phyloP scores from a whole-genome alignment of 176 grass and related monocot species.

The Zoysia japonica region DNA sequence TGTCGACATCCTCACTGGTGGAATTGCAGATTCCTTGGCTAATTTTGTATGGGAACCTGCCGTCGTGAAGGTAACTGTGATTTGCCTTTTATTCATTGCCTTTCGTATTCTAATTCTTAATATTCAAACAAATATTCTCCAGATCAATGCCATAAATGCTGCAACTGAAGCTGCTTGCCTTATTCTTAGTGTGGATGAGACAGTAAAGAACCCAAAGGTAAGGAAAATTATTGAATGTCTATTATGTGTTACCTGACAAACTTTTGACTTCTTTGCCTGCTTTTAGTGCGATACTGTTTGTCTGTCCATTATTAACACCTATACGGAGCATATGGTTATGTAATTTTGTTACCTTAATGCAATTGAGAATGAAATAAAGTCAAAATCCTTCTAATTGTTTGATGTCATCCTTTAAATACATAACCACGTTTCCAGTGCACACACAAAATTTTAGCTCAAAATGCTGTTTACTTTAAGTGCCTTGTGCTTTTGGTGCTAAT shows the following conservation, averaged over 20 bases:
- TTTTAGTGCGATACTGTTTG: background rate
- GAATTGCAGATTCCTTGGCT: conserved; percentile 87
- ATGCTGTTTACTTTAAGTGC: background rate
- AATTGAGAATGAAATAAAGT: background rate
- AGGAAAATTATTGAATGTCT: background rate
- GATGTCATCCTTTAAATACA: background rate
- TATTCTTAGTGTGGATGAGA: conserved; percentile 76
- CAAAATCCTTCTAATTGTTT: background rate
- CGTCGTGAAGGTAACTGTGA: conserved; percentile 78
- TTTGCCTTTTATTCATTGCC: conserved; percentile 4
- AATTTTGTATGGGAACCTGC: conserved; percentile 99
- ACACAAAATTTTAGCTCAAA: background rate
- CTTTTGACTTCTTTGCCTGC: background rate
- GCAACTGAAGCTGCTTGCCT: conserved; percentile 74
- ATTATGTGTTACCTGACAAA: background rate
- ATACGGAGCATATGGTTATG: background rate
- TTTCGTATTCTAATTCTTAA: background rate
- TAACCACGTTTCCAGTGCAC: no score
- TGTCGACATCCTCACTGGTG: conserved; percentile 73
- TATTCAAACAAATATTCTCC: conserved; percentile 14
- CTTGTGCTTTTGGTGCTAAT: background rate
- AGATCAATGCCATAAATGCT: conserved; percentile 85
- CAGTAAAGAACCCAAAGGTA: conserved; percentile 79
- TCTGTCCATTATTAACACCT: background rate
- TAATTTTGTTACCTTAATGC: background rate